Base-by-base conservation (phyloP, 2,329 filamentous ascomycete species). In the Cadophora sp. region DNA sequence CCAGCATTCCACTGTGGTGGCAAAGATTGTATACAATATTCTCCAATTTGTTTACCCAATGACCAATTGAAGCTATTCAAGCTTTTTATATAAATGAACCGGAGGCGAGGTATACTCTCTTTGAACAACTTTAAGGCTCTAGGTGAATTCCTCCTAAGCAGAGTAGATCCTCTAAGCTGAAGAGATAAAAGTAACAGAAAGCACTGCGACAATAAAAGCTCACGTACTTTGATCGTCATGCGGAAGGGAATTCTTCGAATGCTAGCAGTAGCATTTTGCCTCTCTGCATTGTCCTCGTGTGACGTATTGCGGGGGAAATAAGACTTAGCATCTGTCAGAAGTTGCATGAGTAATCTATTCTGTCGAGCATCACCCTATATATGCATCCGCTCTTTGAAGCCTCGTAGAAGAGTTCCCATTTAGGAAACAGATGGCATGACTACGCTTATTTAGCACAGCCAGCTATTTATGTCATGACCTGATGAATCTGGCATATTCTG, bases 251-350 rank as follows among this genome's bases (percentile, higher is more conserved):
- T 31, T 29, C 12, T 55, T 55, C 5, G 16, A 55, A 29, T 55
- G 11, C 51, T 55, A 31, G 12, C 11, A 55, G 12, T 55, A 55
- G 26, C 12, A 55, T 55, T 14, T 55, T 55, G 26, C 51, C 12
- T 55, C 26, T 55, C 12, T 55, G 26, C 26, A 53, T 11, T 53
- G 14, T 53, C 24, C 26, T 29, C 12, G 12, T 55, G 12, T 55
- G 12, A 27, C 12, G 26, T 55, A 14, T 55, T 55, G 26, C 51
- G 16, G 29, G 51, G 26, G 51, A 55, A 53, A 26, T 29, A 27
- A 53, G 16, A 27, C 51, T 55, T 55, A 55, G 51, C 51, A 55
- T 55, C 12, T 55, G 12, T 55, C 12, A 55, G 12, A 55, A 31
- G 16, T 27, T 55, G 12, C 26, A 27, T 55, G 6, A 27, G 12